phyloP scores from a whole-genome alignment of 805 yeast genomes.

The Tetrapisispora iriomotensis region DNA sequence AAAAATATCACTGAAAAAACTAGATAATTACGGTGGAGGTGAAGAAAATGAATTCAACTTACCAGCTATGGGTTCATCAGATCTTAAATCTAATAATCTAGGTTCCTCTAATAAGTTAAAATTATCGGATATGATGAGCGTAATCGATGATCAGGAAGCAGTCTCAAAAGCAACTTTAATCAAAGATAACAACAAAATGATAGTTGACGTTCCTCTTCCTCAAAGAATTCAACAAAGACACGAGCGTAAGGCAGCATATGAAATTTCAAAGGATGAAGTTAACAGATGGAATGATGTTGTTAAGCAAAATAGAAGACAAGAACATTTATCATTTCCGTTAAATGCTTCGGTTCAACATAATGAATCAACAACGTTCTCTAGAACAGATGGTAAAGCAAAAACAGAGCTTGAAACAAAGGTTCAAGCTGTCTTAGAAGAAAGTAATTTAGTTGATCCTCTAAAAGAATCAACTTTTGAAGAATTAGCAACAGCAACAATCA shows the following conservation, averaged over 20 bases:
- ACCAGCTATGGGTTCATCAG: constrained; percentile 36
- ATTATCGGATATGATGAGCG: constrained; percentile 66
- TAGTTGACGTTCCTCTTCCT: constrained; percentile 70
- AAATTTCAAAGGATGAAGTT: constrained; percentile 76
- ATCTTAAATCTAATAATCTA: neutral
- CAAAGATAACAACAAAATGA: constrained; percentile 17
- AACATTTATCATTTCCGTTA: constrained; percentile 70
- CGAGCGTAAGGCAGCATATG: constrained; percentile 85
- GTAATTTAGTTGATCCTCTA: constrained; percentile 61
- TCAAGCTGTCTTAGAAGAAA: constrained; percentile 47
- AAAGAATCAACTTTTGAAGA: constrained; percentile 82
- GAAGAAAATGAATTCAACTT: constrained; percentile 63
- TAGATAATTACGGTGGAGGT: constrained; percentile 42
- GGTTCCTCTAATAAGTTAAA: constrained; percentile 36
- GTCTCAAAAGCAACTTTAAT: constrained; percentile 43
- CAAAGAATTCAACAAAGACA: constrained; percentile 74
- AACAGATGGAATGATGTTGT: constrained; percentile 83
- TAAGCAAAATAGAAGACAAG: constrained; percentile 70
- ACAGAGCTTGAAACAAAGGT: constrained; percentile 63
- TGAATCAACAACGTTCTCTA: constrained; percentile 47
- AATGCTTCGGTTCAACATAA: constrained; percentile 32
- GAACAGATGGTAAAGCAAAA: constrained; percentile 34
- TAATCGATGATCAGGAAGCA: constrained; percentile 41
- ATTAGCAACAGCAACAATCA: constrained; percentile 67
- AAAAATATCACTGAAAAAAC: constrained; percentile 32